A percentile compares a stretch with the other conserved stretches of the same genome.
phyloP scores from a whole-genome alignment of 495 filamentous ascomycete genomes.

The Aspergillus taichungensis region DNA sequence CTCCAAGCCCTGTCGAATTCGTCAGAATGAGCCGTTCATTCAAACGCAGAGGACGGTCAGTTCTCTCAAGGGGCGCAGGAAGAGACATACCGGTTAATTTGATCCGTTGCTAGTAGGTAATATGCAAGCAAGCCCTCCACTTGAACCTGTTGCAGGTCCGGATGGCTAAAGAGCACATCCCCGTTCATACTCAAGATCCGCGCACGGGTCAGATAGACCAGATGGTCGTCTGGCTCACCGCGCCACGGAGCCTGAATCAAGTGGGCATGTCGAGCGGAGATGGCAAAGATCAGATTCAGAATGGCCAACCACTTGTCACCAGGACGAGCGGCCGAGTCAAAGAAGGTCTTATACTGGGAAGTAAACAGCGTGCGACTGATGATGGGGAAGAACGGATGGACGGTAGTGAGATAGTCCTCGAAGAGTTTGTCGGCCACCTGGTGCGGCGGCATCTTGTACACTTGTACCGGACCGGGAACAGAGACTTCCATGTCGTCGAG shows the following conservation, averaged over 20 bases:
- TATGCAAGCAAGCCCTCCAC: conserved; percentile 50
- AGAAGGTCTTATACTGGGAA: conserved; percentile 38
- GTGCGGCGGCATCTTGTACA: conserved; percentile 46
- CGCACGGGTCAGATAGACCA: conserved; percentile 54
- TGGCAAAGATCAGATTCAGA: conserved; percentile 59
- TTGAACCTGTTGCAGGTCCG: conserved; percentile 56
- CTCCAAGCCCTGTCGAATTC: conserved; percentile 48
- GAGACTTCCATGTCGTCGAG: conserved; percentile 48
- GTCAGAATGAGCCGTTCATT: background rate
- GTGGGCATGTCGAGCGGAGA: conserved; percentile 49
- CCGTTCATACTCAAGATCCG: conserved; percentile 48
- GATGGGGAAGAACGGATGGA: conserved; percentile 55
- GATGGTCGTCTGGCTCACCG: conserved; percentile 43
- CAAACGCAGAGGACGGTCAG: background rate
- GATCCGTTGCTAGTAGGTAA: conserved; percentile 53
- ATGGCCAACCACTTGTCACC: conserved; percentile 52
- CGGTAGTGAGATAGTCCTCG: conserved; percentile 46
- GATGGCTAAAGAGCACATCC: conserved; percentile 45
- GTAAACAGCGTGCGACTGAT: conserved; percentile 41
- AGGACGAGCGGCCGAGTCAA: conserved; percentile 30
- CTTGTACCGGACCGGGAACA: conserved; percentile 38
- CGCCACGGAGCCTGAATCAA: conserved; percentile 44
- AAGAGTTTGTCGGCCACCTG: conserved; percentile 46
- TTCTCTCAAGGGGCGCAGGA: background rate
- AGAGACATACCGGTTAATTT: conserved; percentile 50